These are phyloP conservation scores for Cucurbita moschata DNA, from an alignment of 306 rosid genomes.

Conservation along the genomic window DNA sequence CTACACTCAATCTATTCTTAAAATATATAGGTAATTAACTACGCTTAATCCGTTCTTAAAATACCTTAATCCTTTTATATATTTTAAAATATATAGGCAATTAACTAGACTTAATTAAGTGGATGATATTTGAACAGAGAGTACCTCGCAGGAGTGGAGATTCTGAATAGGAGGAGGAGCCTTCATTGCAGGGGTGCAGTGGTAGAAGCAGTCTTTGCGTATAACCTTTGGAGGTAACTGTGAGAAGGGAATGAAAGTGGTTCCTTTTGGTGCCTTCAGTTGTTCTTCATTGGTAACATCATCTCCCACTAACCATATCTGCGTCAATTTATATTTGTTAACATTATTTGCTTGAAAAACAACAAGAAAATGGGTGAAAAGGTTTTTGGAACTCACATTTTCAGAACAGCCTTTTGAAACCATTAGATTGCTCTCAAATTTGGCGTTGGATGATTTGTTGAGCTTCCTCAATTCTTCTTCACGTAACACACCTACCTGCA, in stretches of 20 bases:
- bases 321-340: background rate
- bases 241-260: conserved; percentile 56
- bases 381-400: conserved; percentile 16
- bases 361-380: background rate
- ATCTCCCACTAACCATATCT: conserved; percentile 74
- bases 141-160: conserved; percentile 55
- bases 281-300: conserved; percentile 39
- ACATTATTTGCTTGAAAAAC: background rate
- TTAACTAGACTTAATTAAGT: no score
- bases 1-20: no score
- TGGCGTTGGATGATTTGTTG: conserved; percentile 10
- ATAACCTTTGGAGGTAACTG: conserved; percentile 53
- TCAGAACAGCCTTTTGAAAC: conserved; percentile 20
- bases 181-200: conserved; percentile 58
- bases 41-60: no score
- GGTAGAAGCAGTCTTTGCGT: conserved; percentile 60
- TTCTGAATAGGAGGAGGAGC: conserved; percentile 38
- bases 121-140: no score
- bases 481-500: conserved; percentile 27
- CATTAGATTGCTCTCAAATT: conserved; percentile 19
- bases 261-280: conserved; percentile 45
- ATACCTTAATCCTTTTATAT: no score
- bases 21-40: no score
- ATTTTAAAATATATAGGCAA: no score
- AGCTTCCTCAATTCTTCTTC: conserved; percentile 32